Evolutionary conservation across 768 basidiomycete species (phyloP).

Genomic region (Macrolepiota albuminosa): DNA sequence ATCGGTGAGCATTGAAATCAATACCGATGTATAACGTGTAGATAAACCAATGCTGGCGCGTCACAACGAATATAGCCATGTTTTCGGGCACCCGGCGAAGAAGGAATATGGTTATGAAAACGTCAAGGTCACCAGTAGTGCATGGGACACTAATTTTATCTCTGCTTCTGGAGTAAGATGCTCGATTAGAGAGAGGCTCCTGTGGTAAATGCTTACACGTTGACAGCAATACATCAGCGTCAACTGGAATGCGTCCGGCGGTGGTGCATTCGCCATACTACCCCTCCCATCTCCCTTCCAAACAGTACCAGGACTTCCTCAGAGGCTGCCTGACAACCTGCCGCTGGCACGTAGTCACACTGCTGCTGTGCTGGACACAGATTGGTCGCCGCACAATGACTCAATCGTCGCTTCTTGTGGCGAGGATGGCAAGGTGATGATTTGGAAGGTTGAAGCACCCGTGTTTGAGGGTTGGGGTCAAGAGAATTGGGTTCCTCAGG

Average conservation of each 20-base stretch:
- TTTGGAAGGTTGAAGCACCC: slow-evolving; percentile 76
- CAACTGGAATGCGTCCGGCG: slow-evolving; percentile 93
- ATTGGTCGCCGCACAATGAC: slow-evolving; percentile 95
- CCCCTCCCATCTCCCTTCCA: slow-evolving; percentile 76
- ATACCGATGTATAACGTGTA: not conserved
- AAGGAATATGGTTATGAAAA: slow-evolving; percentile 81
- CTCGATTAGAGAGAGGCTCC: not conserved
- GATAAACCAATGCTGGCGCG: not conserved
- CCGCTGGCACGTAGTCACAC: slow-evolving; percentile 88
- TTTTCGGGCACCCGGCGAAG: slow-evolving; percentile 86
- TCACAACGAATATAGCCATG: slow-evolving; percentile 53
- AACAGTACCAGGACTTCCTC: slow-evolving; percentile 48
- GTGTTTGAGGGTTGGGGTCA: slow-evolving; percentile 81
- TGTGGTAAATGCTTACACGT: not conserved
- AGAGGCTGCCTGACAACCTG: slow-evolving; percentile 87
- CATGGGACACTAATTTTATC: slow-evolving; percentile 95
- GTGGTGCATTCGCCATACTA: slow-evolving; percentile 92
- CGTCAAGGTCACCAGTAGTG: slow-evolving; percentile 80
- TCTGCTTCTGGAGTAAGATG: slow-evolving; percentile 72
- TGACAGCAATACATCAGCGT: slow-evolving; percentile 77
- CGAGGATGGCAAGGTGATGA: slow-evolving; percentile 90
- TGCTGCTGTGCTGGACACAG: slow-evolving; percentile 87
- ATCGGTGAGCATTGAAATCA: slow-evolving; percentile 48
- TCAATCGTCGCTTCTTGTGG: slow-evolving; percentile 84
- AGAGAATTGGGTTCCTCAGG: slow-evolving; percentile 77